phyloP scores from a whole-genome alignment of 2,329 filamentous ascomycete genomes.

The Calonectria montana region DNA sequence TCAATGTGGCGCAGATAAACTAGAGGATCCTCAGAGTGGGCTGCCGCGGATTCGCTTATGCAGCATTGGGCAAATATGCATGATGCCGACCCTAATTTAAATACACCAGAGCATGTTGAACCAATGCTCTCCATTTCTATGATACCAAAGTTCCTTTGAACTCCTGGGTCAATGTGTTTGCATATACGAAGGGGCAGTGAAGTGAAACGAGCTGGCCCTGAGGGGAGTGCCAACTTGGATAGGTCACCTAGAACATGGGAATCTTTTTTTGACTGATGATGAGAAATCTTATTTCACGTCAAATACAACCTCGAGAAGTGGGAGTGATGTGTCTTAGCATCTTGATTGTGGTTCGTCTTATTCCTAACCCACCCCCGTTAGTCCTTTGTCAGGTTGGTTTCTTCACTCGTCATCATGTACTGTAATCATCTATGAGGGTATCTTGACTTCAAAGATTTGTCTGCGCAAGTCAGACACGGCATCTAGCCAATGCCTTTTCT shows the following conservation, averaged over 20 bases:
- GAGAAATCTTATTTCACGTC: background rate
- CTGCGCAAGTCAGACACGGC: background rate
- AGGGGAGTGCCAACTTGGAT: background rate
- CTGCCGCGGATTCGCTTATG: no score
- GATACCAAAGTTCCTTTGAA: no score
- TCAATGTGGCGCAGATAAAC: no score
- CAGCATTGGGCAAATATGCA: no score
- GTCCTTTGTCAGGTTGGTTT: background rate
- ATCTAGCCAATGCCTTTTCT: background rate
- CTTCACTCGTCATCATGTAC: background rate
- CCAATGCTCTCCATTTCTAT: no score
- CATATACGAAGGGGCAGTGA: no score
- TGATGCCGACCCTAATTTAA: no score
- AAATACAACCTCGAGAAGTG: slow-evolving; percentile 29
- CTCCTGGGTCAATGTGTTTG: no score
- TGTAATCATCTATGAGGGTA: slow-evolving; percentile 13
- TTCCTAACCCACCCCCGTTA: background rate
- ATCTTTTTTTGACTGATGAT: no score
- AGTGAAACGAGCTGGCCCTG: no score
- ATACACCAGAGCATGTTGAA: no score
- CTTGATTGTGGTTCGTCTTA: background rate
- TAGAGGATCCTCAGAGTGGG: no score
- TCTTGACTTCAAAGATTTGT: background rate
- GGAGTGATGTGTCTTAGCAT: slow-evolving; percentile 35
- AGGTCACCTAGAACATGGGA: background rate